Evolutionary conservation across 345 rosid species (phyloP), one percentile per base, ranked within the genome.

Genomic region (Euphorbia pulcherrima): DNA sequence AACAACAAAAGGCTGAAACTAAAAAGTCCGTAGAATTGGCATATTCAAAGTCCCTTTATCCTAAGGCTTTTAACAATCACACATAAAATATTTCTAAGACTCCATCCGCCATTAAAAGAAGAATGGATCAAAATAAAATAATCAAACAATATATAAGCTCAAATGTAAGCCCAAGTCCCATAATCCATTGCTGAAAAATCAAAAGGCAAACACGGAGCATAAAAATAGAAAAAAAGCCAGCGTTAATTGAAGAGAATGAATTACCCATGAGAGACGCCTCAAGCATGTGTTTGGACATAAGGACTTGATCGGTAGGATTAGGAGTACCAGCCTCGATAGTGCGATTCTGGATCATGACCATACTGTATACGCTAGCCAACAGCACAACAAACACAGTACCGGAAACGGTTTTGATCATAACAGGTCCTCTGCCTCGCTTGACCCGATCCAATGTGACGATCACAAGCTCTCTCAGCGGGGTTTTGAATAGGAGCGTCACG

Each of bases 261-360:
- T 67, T 83, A 91, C 97, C 97, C 93, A 91, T 86, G 29, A 91
- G 90, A 82, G 98, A 84, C 62, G 92, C 88, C 72, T 92, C 95
- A 54, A 89, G 96, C 75, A 90, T 83, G 79, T 82, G 84, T 56
- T 65, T 83, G 35, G 95, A 77, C 74, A 86, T 84, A 73, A 92
- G 87, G 41, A 92, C 83, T 75, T 88, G 88, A 68, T 92, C 98
- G 28, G 98, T 92, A 53, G 98, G 98, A 73, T 80, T 92, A 10
- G 78, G 64, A 58, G 62, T 80, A 2, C 84, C 94, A 7, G 74
- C 79, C 51, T 92, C 98, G 26, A 59, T 60, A 0, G 84, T 72
- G 33, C 86, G 85, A 13, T 74, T 80, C 48, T 81, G 88, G 81
- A 92, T 90, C 61, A 75, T 70, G n/a, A 82, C 24, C 65, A 86